Conservation (phyloP, 2,329 filamentous ascomycete genomes). For the Fusarium kyushuense region DNA sequence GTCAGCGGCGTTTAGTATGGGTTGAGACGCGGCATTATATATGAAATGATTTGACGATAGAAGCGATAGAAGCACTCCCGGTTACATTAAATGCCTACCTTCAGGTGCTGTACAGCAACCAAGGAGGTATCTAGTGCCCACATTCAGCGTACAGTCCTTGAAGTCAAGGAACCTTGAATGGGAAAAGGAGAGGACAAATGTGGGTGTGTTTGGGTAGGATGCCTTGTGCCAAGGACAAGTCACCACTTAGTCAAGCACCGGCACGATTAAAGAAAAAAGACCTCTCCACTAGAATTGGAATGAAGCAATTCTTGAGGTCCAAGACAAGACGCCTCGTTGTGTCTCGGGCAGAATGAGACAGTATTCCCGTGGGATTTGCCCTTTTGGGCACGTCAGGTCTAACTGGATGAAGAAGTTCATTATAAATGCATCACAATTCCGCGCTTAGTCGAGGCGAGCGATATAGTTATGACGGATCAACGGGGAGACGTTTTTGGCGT, state of each 20-base stretch:
- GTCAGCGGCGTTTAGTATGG: constrained; percentile 36
- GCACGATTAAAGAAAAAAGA: neutral
- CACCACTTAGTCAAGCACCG: neutral
- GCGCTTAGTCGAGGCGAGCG: constrained; percentile 8
- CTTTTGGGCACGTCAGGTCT: constrained; percentile 8
- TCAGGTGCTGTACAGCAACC: neutral
- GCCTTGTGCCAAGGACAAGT: neutral
- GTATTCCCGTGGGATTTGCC: neutral
- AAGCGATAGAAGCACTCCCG: neutral
- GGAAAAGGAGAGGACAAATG: constrained; percentile 8
- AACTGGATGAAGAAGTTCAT: constrained; percentile 23
- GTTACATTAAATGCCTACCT: neutral
- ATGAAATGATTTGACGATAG: neutral
- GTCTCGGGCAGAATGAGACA: neutral
- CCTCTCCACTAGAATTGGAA: constrained; percentile 3
- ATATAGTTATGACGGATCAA: constrained; percentile 19
- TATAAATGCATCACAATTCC: constrained; percentile 7
- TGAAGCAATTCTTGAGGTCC: neutral
- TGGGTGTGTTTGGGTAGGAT: constrained; percentile 7
- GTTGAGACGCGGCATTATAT: neutral
- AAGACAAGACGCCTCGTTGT: neutral
- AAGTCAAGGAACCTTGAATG: constrained; percentile 1
- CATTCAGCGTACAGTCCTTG: neutral
- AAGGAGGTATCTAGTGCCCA: neutral
- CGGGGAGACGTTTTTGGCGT: neutral